Base-by-base conservation (phyloP, 2,329 filamentous ascomycete species). In the Malbranchea cinnamomea region DNA sequence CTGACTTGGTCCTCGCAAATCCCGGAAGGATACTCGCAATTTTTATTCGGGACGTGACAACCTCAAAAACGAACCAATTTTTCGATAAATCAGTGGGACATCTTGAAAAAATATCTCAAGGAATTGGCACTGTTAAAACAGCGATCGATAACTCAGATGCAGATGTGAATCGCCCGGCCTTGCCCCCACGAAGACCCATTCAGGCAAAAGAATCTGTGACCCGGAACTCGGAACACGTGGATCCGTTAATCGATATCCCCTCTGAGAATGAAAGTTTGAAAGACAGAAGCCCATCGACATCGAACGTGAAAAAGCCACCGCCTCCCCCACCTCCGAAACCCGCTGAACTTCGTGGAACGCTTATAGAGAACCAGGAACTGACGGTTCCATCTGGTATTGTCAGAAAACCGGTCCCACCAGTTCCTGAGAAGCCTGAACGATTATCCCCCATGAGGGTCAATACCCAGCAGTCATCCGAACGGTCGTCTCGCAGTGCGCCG, bases 1-100 rank as follows among this genome's bases (percentile, higher is more conserved):
- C 85, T 0, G 89, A 98, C 39, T 68, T 93, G n/a, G 85, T 78
- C 0, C 48, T 87, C 19, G 73, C 80, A 2, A 77, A 95, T 43
- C 87, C 85, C 0, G 79, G 80, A 0, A 71, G 81, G 16, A 74
- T 98, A 2, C 60, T 84, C 17, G 89, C 75, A 0, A 72, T 98
- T 5, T 95, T 95, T 53, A 95, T 98, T 40, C 71, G 91, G 32
- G 89, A 98, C 53, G 82, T 98, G 13, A 98, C 89, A 0, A 93
- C 83, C 0, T 69, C 78, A 0, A 68, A 79, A 21, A 64, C 62
- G 26, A 64, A 71, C 8, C 71, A 71, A 0, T 95, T 89, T 50
- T 94, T 94, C 46, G 81, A 92, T 40, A 65, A 72, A 9, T 66
- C 68, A 0, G 48, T 62, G 48, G 54, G 39, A 40, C 52, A 48